Base-by-base conservation (phyloP, 2,329 filamentous ascomycete genomes). In the Cladosporium halotolerans region DNA sequence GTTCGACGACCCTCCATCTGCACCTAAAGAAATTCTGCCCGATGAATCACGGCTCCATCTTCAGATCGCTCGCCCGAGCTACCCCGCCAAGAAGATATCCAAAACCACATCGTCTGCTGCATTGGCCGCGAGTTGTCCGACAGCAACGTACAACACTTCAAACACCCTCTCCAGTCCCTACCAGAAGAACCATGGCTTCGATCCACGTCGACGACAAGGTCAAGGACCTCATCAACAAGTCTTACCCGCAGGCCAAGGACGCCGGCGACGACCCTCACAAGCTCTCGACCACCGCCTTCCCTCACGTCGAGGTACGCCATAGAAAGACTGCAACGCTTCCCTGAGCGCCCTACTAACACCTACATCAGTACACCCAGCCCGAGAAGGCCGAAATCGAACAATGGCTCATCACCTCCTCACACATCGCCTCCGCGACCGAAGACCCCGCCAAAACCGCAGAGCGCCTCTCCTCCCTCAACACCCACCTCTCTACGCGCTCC, bases 371-470 rank as follows among this genome's bases (percentile, higher is more conserved):
- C 76, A 83, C 82, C 58, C 77, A 85, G 63, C 80, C 83, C 60
- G 91, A 97, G 75, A 84, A 91, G 74, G 81, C 86, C 14, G 89
- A 96, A 74, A 86, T 96, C 70, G 83, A 86, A 72, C 86, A 93
- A 77, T 96, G 91, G 52, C 79, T 92, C 67, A 84, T 83, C 66
- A 88, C 87, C 43, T 83, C 88, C 40, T 80, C 84, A 57, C 83
- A 86, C 60, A 80, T 95, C 66, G 81, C 81, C 66, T 72, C 76
- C 33, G 68, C 79, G 32, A 76, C 80, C 55, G 78, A 83, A 63
- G 81, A 86, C 58, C 72, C 77, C 47, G 69, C 73, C 11, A 79
- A 81, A 57, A 70, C 76, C 9, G 72, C 81, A 31, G 79, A 83
- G 58, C 85, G 90, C 57, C 81, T 96, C 58, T 81, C 85, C 55